These are phyloP conservation scores for Stachybotrys chlorohalonatus DNA, from an alignment of 2,329 filamentous ascomycete species.

Conservation along the genomic window DNA sequence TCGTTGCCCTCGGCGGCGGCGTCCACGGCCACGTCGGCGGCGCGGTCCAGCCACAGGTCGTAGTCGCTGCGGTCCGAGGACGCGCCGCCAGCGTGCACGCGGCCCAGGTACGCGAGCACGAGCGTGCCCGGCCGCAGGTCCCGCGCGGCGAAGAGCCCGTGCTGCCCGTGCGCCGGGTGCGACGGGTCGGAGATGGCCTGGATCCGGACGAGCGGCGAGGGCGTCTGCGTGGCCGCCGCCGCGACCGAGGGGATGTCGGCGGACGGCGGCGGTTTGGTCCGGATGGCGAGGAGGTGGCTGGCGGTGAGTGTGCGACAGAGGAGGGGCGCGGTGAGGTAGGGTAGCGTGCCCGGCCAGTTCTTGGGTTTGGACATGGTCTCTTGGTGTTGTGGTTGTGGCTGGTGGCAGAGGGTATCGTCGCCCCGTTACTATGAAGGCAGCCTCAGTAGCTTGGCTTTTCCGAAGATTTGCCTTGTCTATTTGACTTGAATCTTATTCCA, in stretches of 20 bases:
- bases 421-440: too few species aligned
- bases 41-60: conserved; percentile 54
- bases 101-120: conserved; percentile 53
- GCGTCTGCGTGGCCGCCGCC: conserved; percentile 26
- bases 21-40: conserved; percentile 49
- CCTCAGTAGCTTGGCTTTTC: too few species aligned
- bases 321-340: conserved; percentile 27
- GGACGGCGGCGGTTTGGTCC: conserved; percentile 12
- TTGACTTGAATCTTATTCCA: too few species aligned
- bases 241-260: conserved; percentile 11
- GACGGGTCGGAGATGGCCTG: conserved; percentile 36
- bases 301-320: conserved; percentile 20
- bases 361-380: conserved; percentile 31
- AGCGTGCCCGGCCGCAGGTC: conserved; percentile 44
- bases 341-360: conserved; percentile 47
- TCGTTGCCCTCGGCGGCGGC: conserved; percentile 51
- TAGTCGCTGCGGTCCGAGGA: conserved; percentile 38
- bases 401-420: too few species aligned
- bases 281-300: conserved; percentile 29
- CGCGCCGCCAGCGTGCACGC: conserved; percentile 37
- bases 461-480: too few species aligned
- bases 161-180: conserved; percentile 51
- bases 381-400: too few species aligned
- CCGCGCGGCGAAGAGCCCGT: conserved; percentile 50
- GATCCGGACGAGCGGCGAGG: conserved; percentile 44